Evolutionary conservation across 2,329 filamentous ascomycete genomes (phyloP).

Genomic region (Alternaria alternata): DNA sequence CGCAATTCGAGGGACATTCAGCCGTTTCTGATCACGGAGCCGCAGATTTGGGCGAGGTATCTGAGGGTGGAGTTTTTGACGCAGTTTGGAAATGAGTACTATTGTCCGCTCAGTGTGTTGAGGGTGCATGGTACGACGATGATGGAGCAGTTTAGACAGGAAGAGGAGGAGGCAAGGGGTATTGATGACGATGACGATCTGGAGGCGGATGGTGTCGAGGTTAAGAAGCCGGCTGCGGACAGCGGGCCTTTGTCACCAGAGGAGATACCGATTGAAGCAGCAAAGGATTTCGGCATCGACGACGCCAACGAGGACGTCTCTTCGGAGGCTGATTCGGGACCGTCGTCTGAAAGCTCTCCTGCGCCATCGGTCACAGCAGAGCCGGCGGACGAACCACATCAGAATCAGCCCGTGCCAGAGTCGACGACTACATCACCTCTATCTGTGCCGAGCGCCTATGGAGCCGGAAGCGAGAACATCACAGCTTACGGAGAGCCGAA

Average conservation of each 20-base stretch:
- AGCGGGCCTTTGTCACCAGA: slow-evolving; percentile 30
- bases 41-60: slow-evolving; percentile 95
- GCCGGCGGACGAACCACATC: neutral
- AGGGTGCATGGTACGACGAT: slow-evolving; percentile 93
- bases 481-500: neutral
- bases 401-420: neutral
- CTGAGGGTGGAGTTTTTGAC: slow-evolving; percentile 88
- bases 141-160: slow-evolving; percentile 92
- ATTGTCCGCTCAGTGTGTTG: slow-evolving; percentile 89
- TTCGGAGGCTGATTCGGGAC: neutral
- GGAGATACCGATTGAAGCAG: slow-evolving; percentile 27
- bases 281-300: slow-evolving; percentile 20
- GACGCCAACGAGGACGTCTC: neutral
- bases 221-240: slow-evolving; percentile 49
- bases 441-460: neutral
- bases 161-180: slow-evolving; percentile 71
- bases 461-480: neutral
- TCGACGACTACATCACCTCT: neutral
- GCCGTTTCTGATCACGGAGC: slow-evolving; percentile 91
- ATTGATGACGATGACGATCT: slow-evolving; percentile 67
- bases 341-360: neutral
- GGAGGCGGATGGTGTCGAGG: slow-evolving; percentile 52
- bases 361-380: neutral
- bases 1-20: slow-evolving; percentile 93
- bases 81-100: slow-evolving; percentile 96